phyloP scores from a whole-genome alignment of 129 eudicot species.

The Mikania micrantha region DNA sequence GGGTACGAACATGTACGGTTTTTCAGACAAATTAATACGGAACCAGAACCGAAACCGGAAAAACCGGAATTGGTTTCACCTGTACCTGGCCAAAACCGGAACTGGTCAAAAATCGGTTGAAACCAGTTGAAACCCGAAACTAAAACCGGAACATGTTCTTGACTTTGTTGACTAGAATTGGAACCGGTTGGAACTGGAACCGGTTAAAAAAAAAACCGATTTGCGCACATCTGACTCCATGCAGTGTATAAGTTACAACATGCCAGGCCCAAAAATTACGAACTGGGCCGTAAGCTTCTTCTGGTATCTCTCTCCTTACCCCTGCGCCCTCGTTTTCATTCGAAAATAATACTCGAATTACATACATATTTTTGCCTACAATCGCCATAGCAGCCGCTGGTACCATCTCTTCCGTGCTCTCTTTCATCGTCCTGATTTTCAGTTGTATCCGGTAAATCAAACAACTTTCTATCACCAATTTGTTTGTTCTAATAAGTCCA shows the following conservation, averaged over 20 bases:
- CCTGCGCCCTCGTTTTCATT: conserved; percentile 12
- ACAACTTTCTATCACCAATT: not conserved
- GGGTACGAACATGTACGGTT: too few relatives aligned
- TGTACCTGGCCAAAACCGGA: too few relatives aligned
- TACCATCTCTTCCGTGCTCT: not conserved
- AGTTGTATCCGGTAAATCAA: conserved; percentile 7
- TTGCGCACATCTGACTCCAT: too few relatives aligned
- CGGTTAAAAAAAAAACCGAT: too few relatives aligned
- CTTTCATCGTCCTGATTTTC: not conserved
- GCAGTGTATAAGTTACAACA: not conserved
- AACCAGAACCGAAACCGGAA: too few relatives aligned
- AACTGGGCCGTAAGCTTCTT: not conserved
- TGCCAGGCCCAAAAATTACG: not conserved
- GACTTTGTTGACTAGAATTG: too few relatives aligned
- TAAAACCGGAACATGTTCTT: too few relatives aligned
- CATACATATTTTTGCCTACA: not conserved
- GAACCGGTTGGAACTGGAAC: too few relatives aligned
- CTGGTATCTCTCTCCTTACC: not conserved
- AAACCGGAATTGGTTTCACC: too few relatives aligned
- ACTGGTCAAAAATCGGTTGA: too few relatives aligned
- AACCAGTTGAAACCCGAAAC: too few relatives aligned
- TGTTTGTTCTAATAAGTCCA: not conserved
- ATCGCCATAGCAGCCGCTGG: conserved; percentile 18
- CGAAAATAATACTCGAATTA: not conserved
- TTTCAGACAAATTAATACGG: too few relatives aligned